These are phyloP conservation scores for Talaromyces funiculosus DNA, from an alignment of 2,329 filamentous ascomycete species.

Conservation along the genomic window DNA sequence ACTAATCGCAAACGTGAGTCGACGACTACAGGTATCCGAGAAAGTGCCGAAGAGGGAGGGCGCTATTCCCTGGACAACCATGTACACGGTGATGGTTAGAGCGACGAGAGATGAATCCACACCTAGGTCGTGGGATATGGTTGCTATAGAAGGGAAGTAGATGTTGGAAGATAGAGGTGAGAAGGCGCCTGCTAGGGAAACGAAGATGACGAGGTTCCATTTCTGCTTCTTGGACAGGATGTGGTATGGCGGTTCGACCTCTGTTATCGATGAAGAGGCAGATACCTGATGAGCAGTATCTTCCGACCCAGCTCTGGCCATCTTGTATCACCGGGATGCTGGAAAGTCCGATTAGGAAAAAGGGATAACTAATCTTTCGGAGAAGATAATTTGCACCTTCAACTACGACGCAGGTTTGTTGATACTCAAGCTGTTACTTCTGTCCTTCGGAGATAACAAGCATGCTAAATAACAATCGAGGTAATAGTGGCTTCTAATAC, in stretches of 20 bases:
- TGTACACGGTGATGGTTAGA: slow-evolving; percentile 27
- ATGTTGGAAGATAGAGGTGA: slow-evolving; percentile 41
- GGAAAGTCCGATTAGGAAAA: neutral
- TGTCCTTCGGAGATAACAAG: too few relatives aligned
- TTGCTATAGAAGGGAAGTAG: slow-evolving; percentile 25
- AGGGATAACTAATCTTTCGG: neutral
- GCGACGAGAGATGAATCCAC: slow-evolving; percentile 22
- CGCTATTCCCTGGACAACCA: slow-evolving; percentile 25
- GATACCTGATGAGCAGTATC: neutral
- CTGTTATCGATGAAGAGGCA: neutral
- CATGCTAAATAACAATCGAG: neutral
- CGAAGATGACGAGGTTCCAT: slow-evolving; percentile 35
- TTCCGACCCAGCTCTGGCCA: neutral
- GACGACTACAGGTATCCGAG: slow-evolving; percentile 28
- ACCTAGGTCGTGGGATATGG: slow-evolving; percentile 19
- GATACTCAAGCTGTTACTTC: neutral
- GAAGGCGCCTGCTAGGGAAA: slow-evolving; percentile 38
- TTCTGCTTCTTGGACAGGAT: slow-evolving; percentile 24
- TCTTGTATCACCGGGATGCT: neutral
- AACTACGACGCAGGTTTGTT: too few relatives aligned
- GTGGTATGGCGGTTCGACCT: slow-evolving; percentile 1
- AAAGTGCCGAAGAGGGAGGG: slow-evolving; percentile 28
- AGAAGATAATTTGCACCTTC: too few relatives aligned
- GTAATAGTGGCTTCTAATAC: neutral
- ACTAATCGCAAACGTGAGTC: slow-evolving; percentile 25